phyloP scores from a whole-genome alignment of 2,329 filamentous ascomycete genomes.

The Huntiella decipiens region DNA sequence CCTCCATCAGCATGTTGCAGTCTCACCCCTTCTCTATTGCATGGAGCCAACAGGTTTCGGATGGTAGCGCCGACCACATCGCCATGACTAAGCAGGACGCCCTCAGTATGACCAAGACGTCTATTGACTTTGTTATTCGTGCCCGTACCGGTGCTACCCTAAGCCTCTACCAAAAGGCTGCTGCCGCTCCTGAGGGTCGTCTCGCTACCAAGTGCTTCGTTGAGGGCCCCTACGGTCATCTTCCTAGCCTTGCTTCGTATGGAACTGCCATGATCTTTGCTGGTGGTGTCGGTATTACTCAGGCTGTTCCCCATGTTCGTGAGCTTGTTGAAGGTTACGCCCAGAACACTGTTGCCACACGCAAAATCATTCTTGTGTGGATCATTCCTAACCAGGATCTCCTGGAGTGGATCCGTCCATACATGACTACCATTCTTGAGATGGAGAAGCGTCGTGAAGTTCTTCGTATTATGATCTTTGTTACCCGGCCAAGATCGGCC shows the following conservation, averaged over 20 bases:
- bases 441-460: conserved; percentile 58
- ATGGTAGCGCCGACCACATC: conserved; percentile 31
- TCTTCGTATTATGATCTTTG: conserved; percentile 59
- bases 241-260: conserved; percentile 53
- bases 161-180: conserved; percentile 47
- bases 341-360: conserved; percentile 49
- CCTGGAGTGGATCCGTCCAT: conserved; percentile 65
- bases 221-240: conserved; percentile 60
- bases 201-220: conserved; percentile 47
- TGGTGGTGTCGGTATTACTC: conserved; percentile 64
- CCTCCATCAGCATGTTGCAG: conserved; percentile 49
- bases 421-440: conserved; percentile 63
- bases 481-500: conserved; percentile 53
- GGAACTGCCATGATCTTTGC: conserved; percentile 65
- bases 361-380: conserved; percentile 59
- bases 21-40: conserved; percentile 66
- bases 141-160: conserved; percentile 57
- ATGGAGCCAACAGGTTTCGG: conserved; percentile 51
- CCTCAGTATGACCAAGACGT: conserved; percentile 39
- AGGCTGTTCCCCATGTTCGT: conserved; percentile 57
- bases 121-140: conserved; percentile 53
- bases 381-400: conserved; percentile 63
- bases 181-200: conserved; percentile 38
- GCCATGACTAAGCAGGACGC: conserved; percentile 41
- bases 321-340: conserved; percentile 51